Conservation (phyloP, 176 grass and related monocot species). For the Thalia dealbata region DNA sequence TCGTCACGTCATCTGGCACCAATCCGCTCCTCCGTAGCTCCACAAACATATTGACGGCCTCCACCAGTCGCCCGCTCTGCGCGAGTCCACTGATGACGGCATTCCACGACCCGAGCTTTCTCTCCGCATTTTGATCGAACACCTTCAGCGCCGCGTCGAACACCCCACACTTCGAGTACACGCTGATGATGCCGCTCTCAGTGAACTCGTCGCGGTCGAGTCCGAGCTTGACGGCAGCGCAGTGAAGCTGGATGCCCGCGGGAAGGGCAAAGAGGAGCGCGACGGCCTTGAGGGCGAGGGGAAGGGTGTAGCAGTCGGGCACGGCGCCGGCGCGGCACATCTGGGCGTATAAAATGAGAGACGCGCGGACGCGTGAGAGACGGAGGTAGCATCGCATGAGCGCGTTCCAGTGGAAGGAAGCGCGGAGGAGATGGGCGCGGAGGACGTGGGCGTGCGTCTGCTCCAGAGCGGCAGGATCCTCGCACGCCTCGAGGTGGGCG, state of each 20-base stretch:
- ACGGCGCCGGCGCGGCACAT: slow-evolving; percentile 16
- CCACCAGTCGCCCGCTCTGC: slow-evolving; percentile 11
- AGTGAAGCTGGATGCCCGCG: slow-evolving; percentile 28
- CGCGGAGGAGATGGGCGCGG: slow-evolving; percentile 23
- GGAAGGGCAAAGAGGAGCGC: background rate
- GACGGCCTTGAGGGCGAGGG: slow-evolving; percentile 34
- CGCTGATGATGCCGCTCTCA: slow-evolving; percentile 36
- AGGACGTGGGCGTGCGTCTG: slow-evolving; percentile 27
- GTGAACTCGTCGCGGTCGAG: slow-evolving; percentile 29
- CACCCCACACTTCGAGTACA: slow-evolving; percentile 19
- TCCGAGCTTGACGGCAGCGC: slow-evolving; percentile 23
- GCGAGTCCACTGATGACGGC: slow-evolving; percentile 26
- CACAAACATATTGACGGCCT: slow-evolving; percentile 23
- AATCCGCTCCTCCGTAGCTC: slow-evolving; percentile 18
- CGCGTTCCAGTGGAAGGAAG: slow-evolving; percentile 36
- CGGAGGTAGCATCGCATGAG: slow-evolving; percentile 37
- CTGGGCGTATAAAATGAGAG: slow-evolving; percentile 15
- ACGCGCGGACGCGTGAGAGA: background rate
- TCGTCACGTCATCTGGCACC: slow-evolving; percentile 28
- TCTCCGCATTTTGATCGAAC: slow-evolving; percentile 34
- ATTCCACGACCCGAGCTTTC: slow-evolving; percentile 33
- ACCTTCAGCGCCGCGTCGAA: slow-evolving; percentile 16
- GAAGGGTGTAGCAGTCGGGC: slow-evolving; percentile 32
- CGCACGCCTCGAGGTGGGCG: slow-evolving; percentile 20
- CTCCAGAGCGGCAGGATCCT: slow-evolving; percentile 1